Base-by-base conservation (phyloP, 345 rosid species). In the Arabis hirsuta region DNA sequence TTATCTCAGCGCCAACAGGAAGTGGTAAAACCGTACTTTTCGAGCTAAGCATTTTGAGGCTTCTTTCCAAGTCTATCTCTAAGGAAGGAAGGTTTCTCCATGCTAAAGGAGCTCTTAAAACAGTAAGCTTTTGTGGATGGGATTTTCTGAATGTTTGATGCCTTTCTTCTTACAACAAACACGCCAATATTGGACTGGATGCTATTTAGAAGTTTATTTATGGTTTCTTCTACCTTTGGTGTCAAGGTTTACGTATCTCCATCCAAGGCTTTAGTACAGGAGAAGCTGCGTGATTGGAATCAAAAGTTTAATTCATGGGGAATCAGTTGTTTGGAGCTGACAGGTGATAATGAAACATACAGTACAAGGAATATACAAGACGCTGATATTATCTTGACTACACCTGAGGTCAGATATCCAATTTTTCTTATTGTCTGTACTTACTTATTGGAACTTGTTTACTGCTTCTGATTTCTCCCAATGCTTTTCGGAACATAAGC, bases 1-100 rank as follows among this genome's bases (percentile, higher is more conserved):
- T 91, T 57, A 75, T 95, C 47, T 91, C 98, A 2, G 99, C 99
- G n/a, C 98, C 99, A 3, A 91, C 99, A 46, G 99, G 99, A 58
- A 95, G 99, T 69, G 98, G 98, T 56, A 91, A 95, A 79, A 91
- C 99, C 1, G 97, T 86, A 7, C 96, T 95, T 57, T 95, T 95
- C 62, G 99, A 95, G 80, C 90, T 91, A 12, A 88, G 96, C 82
- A 84, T 91, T 63, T 65, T 91, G 80, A 91, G 96, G 86, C 96
- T 91, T 54, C 94, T 95, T 51, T 86, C 94, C 1, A 85, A 82
- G 75, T 90, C 88, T 77, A 71, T 95, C 51, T 76, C 88, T 10
- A 71, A 77, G 48, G 89, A 88, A 27, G 88, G 89, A 61, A 83
- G 66, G 67, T 88, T 91, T 78, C 73, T 61, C 44, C 99, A 82